Conservation (phyloP, 441 rosid genomes). For the Eruca vesicaria region DNA sequence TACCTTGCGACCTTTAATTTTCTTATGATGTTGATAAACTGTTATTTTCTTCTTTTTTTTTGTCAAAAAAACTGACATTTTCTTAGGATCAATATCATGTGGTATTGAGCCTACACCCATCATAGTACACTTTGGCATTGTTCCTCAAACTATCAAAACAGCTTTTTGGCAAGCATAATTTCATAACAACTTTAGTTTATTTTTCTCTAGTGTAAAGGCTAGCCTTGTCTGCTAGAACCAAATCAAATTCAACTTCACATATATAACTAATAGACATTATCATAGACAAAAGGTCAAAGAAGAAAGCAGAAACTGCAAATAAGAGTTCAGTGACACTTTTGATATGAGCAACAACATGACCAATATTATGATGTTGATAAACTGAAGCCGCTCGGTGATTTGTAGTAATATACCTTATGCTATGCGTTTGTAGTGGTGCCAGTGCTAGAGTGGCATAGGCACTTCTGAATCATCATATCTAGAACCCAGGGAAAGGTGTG, state of each 20-base stretch:
- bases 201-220: not conserved
- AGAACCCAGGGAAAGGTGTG: slow-evolving; percentile 39
- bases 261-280: not conserved
- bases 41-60: no score
- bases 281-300: not conserved
- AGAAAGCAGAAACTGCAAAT: not conserved
- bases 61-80: no score
- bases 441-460: slow-evolving; percentile 87
- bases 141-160: no score
- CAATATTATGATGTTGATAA: no score
- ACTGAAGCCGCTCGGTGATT: no score
- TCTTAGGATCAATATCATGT: no score
- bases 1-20: no score
- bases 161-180: not conserved
- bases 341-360: no score
- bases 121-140: no score
- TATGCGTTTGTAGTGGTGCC: slow-evolving; percentile 55
- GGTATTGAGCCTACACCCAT: no score
- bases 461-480: slow-evolving; percentile 62
- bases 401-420: slow-evolving; percentile 50
- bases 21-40: no score
- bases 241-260: not conserved
- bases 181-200: not conserved
- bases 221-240: not conserved
- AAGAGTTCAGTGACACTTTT: not conserved